Evolutionary conservation across 495 filamentous ascomycete species (phyloP).

Genomic region (Margaritispora aquatica): DNA sequence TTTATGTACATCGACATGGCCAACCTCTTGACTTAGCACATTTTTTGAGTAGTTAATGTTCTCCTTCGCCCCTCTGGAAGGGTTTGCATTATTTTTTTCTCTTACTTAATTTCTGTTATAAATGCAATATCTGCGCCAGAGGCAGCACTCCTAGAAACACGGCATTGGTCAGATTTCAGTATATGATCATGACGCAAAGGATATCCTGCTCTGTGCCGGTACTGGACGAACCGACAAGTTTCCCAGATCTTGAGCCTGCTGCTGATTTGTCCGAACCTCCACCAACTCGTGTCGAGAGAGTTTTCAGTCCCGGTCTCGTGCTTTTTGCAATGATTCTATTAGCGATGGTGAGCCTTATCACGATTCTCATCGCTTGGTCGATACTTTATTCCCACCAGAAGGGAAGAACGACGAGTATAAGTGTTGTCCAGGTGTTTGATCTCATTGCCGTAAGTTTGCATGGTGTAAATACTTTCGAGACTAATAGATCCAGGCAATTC

Average conservation of each 20-base stretch:
- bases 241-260: neutral
- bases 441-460: conserved; percentile 8
- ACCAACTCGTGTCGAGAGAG: conserved; percentile 7
- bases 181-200: too few species aligned
- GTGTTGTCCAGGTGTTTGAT: conserved; percentile 1
- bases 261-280: neutral
- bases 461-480: neutral
- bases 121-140: too few species aligned
- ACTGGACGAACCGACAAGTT: neutral
- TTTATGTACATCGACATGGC: neutral
- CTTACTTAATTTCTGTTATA: too few species aligned
- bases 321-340: conserved; percentile 2
- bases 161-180: too few species aligned
- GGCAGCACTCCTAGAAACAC: too few species aligned
- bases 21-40: neutral
- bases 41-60: neutral
- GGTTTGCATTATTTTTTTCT: too few species aligned
- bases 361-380: neutral
- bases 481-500: conserved; percentile 7
- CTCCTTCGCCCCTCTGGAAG: too few species aligned
- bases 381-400: neutral
- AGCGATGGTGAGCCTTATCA: neutral
- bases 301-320: conserved; percentile 8
- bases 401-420: neutral
- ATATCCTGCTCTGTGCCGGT: neutral